Base-by-base conservation (phyloP, 148 eudicot species). In the Cornus florida region DNA sequence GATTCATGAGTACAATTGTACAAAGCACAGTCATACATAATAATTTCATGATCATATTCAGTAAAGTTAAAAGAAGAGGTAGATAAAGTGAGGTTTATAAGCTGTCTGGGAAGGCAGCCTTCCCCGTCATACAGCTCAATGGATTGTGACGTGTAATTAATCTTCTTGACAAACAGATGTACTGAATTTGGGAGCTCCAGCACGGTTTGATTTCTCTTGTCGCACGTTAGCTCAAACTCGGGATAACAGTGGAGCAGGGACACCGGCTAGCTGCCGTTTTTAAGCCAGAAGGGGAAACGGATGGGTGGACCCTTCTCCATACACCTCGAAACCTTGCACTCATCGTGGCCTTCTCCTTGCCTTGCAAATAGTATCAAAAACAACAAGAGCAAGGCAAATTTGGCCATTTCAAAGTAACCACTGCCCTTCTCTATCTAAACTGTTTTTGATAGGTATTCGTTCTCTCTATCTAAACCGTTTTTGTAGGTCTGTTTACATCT, bases 221-320 rank as follows among this genome's bases (percentile, higher is more conserved):
- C 32, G 71, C 86, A 84, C 12, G 78, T 67, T 1, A 84, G 86
- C 7, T 80, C 79, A 20, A 84, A 84, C 14, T 73, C 83, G 5
- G 86, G 81, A 38, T 62, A 77, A 9, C 79, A 82, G 64, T 84
- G 81, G 38, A 2, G 38, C 38, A 35, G 4, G 4, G 38, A 2
- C 5, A 35, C 38, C 38, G 38, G 38, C 67, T 23, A 76, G 79
- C 24, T 84, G 83, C 20, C 67, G 69, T 17, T 72, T 22, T 17
- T 43, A 3, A 84, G 77, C 17, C 83, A 33, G 76, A 84, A 84
- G 4, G 86, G 86, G 69, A 84, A 84, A 39, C 86, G 83, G 66
- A 84, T 50, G 2, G 41, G 31, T 0, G 83, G 83, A 53, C 86
- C 84, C 5, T 72, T 12, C 9, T 71, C 20, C 1, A 7, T 9